Conservation (phyloP, 805 yeast genomes). For the Scheffersomyces amazonensis region DNA sequence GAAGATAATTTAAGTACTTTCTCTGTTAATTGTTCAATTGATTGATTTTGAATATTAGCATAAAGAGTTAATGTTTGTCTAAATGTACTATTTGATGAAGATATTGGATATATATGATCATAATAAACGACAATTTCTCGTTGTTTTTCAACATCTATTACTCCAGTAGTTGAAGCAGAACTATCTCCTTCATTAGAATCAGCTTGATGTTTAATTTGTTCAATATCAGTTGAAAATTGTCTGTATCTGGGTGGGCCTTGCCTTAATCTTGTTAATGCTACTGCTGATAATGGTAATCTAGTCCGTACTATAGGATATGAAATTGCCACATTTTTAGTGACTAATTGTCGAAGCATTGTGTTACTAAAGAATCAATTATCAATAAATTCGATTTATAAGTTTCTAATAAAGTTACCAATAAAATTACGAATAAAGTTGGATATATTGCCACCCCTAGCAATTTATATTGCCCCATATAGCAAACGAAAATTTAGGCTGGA, state of each 20-base stretch:
- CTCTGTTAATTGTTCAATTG: slow-evolving; percentile 14
- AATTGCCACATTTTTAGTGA: neutral
- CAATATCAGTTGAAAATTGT: slow-evolving; percentile 21
- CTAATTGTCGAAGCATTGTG: neutral
- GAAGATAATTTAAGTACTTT: slow-evolving; percentile 13
- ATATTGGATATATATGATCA: slow-evolving; percentile 33
- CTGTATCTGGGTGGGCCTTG: too few species aligned
- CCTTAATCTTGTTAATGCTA: neutral
- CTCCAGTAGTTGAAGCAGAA: slow-evolving; percentile 39
- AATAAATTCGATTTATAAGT: too few species aligned
- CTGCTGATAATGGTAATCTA: neutral
- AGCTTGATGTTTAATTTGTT: slow-evolving; percentile 29
- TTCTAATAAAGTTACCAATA: too few species aligned
- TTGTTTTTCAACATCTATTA: slow-evolving; percentile 28
- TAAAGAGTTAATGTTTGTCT: slow-evolving; percentile 2
- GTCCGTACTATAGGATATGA: neutral
- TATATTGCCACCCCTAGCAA: too few species aligned
- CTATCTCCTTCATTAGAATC: slow-evolving; percentile 24
- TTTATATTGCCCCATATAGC: too few species aligned
- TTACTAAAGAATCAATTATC: too few species aligned
- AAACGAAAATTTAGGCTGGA: too few species aligned
- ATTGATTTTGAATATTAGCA: slow-evolving; percentile 6
- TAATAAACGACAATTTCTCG: slow-evolving; percentile 34
- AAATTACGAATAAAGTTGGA: too few species aligned
- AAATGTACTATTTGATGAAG: slow-evolving; percentile 20